Evolutionary conservation across 2,329 filamentous ascomycete species (phyloP).

Genomic region (Rosellinia necatrix): DNA sequence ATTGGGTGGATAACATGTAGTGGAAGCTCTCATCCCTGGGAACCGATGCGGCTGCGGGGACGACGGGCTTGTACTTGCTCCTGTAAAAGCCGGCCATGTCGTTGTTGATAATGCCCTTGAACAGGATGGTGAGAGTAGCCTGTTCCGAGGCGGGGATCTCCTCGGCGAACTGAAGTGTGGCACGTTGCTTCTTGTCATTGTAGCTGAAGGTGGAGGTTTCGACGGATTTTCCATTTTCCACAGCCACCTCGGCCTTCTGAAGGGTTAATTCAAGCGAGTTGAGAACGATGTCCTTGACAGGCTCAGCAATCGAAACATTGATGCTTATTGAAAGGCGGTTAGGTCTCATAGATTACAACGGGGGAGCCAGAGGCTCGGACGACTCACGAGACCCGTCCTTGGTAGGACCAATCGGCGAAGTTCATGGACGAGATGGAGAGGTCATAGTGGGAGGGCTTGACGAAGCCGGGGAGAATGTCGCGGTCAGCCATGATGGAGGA

Average conservation of each 20-base stretch:
- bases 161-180: conserved; percentile 74
- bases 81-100: conserved; percentile 94
- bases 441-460: conserved; percentile 85
- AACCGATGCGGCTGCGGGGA: conserved; percentile 73
- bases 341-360: neutral
- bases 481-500: conserved; percentile 59
- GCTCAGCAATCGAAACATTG: conserved; percentile 70
- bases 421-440: conserved; percentile 82
- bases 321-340: conserved; percentile 57
- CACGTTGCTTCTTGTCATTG: conserved; percentile 82
- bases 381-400: conserved; percentile 72
- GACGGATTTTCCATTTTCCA: conserved; percentile 61
- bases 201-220: conserved; percentile 74
- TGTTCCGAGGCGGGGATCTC: conserved; percentile 71
- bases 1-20: conserved; percentile 92
- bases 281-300: conserved; percentile 77
- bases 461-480: conserved; percentile 64
- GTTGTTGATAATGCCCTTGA: conserved; percentile 83
- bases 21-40: conserved; percentile 71
- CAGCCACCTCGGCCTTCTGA: conserved; percentile 63
- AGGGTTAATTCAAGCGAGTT: conserved; percentile 87
- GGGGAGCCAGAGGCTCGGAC: neutral
- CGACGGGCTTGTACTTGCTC: conserved; percentile 86
- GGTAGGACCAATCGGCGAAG: conserved; percentile 74
- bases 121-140: conserved; percentile 70